phyloP scores from a whole-genome alignment of 208 protist species.

The Wallacemonas collosoma region DNA sequence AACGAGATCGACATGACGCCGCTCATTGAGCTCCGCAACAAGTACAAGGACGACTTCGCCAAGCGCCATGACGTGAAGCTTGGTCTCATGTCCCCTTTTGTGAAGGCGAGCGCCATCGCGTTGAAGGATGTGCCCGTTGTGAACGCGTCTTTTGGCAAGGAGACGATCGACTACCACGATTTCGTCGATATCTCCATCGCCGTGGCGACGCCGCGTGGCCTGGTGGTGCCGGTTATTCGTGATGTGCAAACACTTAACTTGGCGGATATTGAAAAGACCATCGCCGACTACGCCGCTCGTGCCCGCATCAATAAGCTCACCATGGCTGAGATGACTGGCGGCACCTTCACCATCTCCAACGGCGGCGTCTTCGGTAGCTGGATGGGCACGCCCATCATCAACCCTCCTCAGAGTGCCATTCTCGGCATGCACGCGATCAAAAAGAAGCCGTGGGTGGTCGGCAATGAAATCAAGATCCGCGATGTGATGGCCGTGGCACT shows the following conservation, averaged over 20 bases:
- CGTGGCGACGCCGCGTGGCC: conserved; percentile 96
- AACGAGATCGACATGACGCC: conserved; percentile 98
- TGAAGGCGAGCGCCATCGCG: conserved; percentile 95
- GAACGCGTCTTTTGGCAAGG: conserved; percentile 96
- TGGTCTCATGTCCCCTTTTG: conserved; percentile 99
- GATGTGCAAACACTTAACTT: conserved; percentile 96
- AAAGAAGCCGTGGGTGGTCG: conserved; percentile 95
- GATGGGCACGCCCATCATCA: conserved; percentile 99
- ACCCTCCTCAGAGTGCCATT: conserved; percentile 98
- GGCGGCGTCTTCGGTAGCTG: conserved; percentile 98
- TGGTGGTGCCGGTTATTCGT: conserved; percentile 98
- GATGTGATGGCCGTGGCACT: conserved; percentile 99
- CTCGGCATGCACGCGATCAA: conserved; percentile 99
- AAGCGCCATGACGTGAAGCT: conserved; percentile 98
- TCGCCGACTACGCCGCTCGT: conserved; percentile 92
- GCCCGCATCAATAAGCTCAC: conserved; percentile 93
- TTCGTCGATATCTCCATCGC: conserved; percentile 98
- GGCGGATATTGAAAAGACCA: conserved; percentile 96
- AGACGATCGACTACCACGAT: conserved; percentile 98
- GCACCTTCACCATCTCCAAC: conserved; percentile 99
- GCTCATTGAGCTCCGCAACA: conserved; percentile 94
- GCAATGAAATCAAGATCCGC: conserved; percentile 89
- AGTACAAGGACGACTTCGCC: conserved; percentile 98
- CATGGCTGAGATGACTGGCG: conserved; percentile 98
- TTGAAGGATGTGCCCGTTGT: conserved; percentile 96